Base-by-base conservation (phyloP, 2,329 filamentous ascomycete genomes). In the Hymenoscyphus albidus region DNA sequence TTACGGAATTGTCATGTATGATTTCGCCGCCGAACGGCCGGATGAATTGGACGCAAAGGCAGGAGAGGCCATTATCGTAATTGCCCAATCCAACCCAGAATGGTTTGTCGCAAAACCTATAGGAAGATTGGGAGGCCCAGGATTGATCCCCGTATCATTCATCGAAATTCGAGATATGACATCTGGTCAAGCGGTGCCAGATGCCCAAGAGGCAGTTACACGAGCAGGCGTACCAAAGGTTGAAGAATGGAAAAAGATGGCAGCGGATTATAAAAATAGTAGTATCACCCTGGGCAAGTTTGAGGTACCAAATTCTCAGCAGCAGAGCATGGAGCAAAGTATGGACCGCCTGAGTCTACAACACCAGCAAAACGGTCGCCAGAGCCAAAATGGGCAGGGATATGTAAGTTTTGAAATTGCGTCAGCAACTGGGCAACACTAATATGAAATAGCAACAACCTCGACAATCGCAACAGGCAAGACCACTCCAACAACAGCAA, bases 71-170 rank as follows among this genome's bases (percentile, higher is more conserved):
- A 97, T 99, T 74, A 97, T 99, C 70, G 93, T 99, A 62, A 98
- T 98, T 75, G 95, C 95, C 56, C 95, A 98, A 77, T 98, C 94
- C 6, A 98, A 98, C 74, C 92, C 94, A 5, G 95, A 99, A 78
- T 99, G 95, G 95, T 98, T 98, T 74, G 94, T 99, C 67, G 95
- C 95, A 60, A 99, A 99, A 79, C 95, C 95, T n/a, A 99, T 99
- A 76, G 94, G 93, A 68, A 85, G 95, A 70, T 83, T 99, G n/a
- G 95, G 95, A 55, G 95, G 95, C 0, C 95, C 95, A 0, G 95
- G 95, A 51, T 80, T 99, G 72, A 98, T 99, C 70, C 95, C 95
- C 1, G 94, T 98, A 39, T 96, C 93, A 0, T 98, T 97, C 76
- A 92, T 99, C 71, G 93, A 99, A 78, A 94, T 99, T 71, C 85